phyloP scores from a whole-genome alignment of 2,329 filamentous ascomycete species.

The Xylariaceae sp. region DNA sequence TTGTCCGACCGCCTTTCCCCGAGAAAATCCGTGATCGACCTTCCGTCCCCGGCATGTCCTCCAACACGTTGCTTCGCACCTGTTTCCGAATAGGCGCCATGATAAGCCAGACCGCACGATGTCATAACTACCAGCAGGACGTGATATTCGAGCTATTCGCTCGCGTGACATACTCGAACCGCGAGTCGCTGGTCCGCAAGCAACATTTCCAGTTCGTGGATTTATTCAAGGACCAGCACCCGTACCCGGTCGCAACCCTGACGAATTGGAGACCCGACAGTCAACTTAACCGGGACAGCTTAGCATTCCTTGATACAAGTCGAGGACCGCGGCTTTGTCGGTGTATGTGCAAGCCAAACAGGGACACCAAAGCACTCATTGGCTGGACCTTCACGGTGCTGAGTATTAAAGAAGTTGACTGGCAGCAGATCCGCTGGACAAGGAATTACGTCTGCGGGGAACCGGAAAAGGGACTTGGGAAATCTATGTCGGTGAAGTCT shows the following conservation, averaged over 20 bases:
- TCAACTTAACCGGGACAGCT: slow-evolving; percentile 26
- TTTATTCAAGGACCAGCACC: slow-evolving; percentile 53
- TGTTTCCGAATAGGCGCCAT: slow-evolving; percentile 62
- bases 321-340: slow-evolving; percentile 23
- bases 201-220: slow-evolving; percentile 62
- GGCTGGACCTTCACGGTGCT: slow-evolving; percentile 27
- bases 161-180: slow-evolving; percentile 51
- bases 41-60: slow-evolving; percentile 47
- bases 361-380: slow-evolving; percentile 21
- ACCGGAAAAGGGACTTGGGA: not conserved
- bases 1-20: slow-evolving; percentile 49
- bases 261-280: slow-evolving; percentile 27
- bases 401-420: slow-evolving; percentile 25
- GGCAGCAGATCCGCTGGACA: slow-evolving; percentile 24
- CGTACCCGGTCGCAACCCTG: slow-evolving; percentile 36
- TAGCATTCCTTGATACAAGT: slow-evolving; percentile 22
- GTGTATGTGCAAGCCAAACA: slow-evolving; percentile 27
- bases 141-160: slow-evolving; percentile 59
- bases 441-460: slow-evolving; percentile 18
- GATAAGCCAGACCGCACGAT: slow-evolving; percentile 39
- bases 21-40: slow-evolving; percentile 44
- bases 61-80: slow-evolving; percentile 44
- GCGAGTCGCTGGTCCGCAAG: slow-evolving; percentile 43
- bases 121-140: slow-evolving; percentile 31
- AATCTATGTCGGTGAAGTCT: not conserved